These are phyloP conservation scores for Corymbia citriodora DNA, from an alignment of 441 rosid genomes.

Conservation along the genomic window DNA sequence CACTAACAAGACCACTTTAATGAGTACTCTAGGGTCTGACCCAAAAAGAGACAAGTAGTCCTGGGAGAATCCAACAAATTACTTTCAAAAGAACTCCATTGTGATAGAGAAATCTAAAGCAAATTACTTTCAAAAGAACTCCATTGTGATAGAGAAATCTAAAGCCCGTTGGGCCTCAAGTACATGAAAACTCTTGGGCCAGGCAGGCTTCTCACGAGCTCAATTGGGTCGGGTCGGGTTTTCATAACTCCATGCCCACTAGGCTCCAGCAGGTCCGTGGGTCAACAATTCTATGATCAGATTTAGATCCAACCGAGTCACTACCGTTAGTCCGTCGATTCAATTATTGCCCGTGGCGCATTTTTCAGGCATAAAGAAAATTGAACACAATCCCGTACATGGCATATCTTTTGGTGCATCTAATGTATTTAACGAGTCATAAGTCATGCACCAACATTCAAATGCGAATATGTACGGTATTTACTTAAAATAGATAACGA, in stretches of 20 bases:
- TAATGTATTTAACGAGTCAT: not conserved
- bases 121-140: not conserved
- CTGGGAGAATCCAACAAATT: not conserved
- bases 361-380: not conserved
- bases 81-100: not conserved
- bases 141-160: not conserved
- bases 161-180: not conserved
- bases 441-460: accelerated
- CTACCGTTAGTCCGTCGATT: not conserved
- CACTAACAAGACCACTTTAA: too few relatives aligned
- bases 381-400: not conserved
- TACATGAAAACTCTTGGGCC: not conserved
- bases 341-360: not conserved
- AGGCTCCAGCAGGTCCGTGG: not conserved
- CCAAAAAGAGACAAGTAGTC: not conserved
- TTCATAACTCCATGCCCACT: not conserved
- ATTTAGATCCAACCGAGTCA: not conserved
- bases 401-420: not conserved
- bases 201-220: not conserved
- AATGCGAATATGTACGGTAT: not conserved
- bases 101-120: not conserved
- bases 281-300: not conserved
- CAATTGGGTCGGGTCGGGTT: not conserved
- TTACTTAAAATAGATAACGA: not conserved
- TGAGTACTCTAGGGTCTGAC: too few relatives aligned